phyloP scores from a whole-genome alignment of 805 yeast species.

The Komagataella ulmi region DNA sequence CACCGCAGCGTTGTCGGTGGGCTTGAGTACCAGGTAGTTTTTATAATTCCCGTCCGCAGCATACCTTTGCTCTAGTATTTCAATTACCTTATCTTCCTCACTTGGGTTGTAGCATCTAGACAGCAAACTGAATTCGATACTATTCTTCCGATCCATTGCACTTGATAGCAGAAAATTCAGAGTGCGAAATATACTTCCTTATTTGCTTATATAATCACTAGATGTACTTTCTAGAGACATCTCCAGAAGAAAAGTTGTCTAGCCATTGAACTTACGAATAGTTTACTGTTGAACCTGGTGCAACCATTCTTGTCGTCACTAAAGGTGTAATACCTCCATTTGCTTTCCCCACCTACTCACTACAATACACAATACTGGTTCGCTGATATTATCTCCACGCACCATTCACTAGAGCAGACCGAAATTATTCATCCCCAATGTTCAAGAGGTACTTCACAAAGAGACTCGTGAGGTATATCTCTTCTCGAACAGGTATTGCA shows the following conservation, averaged over 20 bases:
- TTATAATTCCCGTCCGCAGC: slow-evolving; percentile 31
- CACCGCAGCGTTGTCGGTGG: slow-evolving; percentile 17
- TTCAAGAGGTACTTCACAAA: background rate
- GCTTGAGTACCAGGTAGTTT: slow-evolving; percentile 26
- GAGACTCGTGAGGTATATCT: background rate
- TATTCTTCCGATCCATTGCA: slow-evolving; percentile 27
- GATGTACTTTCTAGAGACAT: too few relatives aligned
- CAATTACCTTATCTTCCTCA: slow-evolving; percentile 18
- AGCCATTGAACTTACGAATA: too few relatives aligned
- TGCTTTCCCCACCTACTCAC: too few relatives aligned
- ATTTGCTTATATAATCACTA: too few relatives aligned
- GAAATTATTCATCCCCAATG: background rate
- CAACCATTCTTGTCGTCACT: too few relatives aligned
- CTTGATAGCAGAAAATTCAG: background rate
- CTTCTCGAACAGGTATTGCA: background rate
- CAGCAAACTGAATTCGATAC: slow-evolving; percentile 32
- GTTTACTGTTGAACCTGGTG: too few relatives aligned
- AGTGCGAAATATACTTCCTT: background rate
- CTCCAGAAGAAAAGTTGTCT: too few relatives aligned
- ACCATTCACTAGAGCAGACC: background rate
- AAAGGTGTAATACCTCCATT: too few relatives aligned
- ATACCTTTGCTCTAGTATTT: slow-evolving; percentile 30
- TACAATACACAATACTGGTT: background rate
- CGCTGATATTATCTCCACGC: background rate
- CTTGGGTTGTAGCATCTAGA: slow-evolving; percentile 26